Percentiles rank a stretch among this genome's conserved stretches.
Evolutionary conservation across 805 yeast genomes (phyloP).

Genomic region (Saccharomycopsis fibuligera): DNA sequence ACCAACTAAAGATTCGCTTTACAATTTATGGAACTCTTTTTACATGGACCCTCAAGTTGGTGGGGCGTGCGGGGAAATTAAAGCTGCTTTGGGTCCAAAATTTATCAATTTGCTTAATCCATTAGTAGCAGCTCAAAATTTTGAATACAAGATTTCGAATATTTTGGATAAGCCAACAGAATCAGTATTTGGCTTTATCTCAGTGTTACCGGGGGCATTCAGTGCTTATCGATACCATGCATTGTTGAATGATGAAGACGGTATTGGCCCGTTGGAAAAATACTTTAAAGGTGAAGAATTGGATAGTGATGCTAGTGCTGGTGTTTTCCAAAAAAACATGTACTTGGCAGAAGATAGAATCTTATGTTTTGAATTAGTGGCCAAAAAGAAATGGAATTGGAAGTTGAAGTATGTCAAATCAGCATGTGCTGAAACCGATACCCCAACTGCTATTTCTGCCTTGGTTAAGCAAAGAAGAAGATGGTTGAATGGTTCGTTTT

Average conservation of each 20-base stretch:
- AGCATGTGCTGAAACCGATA: slow-evolving; percentile 93
- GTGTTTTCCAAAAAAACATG: slow-evolving; percentile 92
- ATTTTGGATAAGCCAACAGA: slow-evolving; percentile 95
- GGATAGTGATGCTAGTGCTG: slow-evolving; percentile 56
- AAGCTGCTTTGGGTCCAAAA: slow-evolving; percentile 68
- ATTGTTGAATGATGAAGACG: slow-evolving; percentile 55
- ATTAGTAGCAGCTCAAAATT: slow-evolving; percentile 91
- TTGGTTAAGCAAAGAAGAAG: slow-evolving; percentile 88
- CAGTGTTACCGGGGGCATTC: slow-evolving; percentile 95
- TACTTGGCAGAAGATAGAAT: slow-evolving; percentile 96
- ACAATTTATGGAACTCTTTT: slow-evolving; percentile 85
- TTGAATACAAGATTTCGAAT: slow-evolving; percentile 93
- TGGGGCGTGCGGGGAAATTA: slow-evolving; percentile 97
- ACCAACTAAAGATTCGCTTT: slow-evolving; percentile 78
- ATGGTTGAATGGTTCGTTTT: slow-evolving; percentile 96
- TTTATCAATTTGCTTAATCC: slow-evolving; percentile 64
- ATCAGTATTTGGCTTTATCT: slow-evolving; percentile 87
- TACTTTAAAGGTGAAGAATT: slow-evolving; percentile 90
- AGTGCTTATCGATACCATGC: slow-evolving; percentile 90
- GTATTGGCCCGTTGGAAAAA: slow-evolving; percentile 80
- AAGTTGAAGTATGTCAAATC: slow-evolving; percentile 76
- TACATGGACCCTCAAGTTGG: slow-evolving; percentile 72
- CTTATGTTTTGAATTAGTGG: slow-evolving; percentile 91
- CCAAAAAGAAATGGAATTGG: slow-evolving; percentile 70
- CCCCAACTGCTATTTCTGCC: slow-evolving; percentile 82